phyloP scores from a whole-genome alignment of 2,329 filamentous ascomycete genomes.

The Monilinia laxa region DNA sequence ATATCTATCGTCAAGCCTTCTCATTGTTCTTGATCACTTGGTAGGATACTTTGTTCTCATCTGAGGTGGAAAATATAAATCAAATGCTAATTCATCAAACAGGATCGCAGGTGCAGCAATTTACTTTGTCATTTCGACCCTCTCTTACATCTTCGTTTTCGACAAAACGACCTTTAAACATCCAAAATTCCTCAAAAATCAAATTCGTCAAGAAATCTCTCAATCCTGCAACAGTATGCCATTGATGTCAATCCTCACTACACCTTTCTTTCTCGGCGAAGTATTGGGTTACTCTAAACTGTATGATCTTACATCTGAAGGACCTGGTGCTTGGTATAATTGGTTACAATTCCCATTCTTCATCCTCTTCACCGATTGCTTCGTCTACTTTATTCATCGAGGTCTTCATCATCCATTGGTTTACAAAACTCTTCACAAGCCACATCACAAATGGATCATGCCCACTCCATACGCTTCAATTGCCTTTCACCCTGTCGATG shows the following conservation, averaged over 20 bases:
- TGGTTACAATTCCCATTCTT: slow-evolving; percentile 83
- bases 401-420: slow-evolving; percentile 75
- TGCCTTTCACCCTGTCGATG: slow-evolving; percentile 92
- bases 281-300: slow-evolving; percentile 82
- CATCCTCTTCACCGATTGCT: slow-evolving; percentile 82
- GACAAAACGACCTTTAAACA: slow-evolving; percentile 87
- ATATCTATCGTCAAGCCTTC: slow-evolving; percentile 69
- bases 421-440: slow-evolving; percentile 92
- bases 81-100: slow-evolving; percentile 19
- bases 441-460: slow-evolving; percentile 99
- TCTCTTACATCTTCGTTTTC: slow-evolving; percentile 88
- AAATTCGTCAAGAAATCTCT: slow-evolving; percentile 80
- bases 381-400: slow-evolving; percentile 90
- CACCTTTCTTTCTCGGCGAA: slow-evolving; percentile 78
- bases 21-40: slow-evolving; percentile 84
- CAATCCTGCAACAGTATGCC: slow-evolving; percentile 78
- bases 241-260: slow-evolving; percentile 77
- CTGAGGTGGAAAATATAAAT: too few species aligned
- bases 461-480: slow-evolving; percentile 89
- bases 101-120: slow-evolving; percentile 83
- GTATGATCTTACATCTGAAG: slow-evolving; percentile 76
- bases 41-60: slow-evolving; percentile 50
- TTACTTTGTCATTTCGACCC: slow-evolving; percentile 79
- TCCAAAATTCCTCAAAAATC: slow-evolving; percentile 93
- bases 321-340: slow-evolving; percentile 76